Evolutionary conservation across 441 rosid species (phyloP).

Genomic region (Populus hybrid): DNA sequence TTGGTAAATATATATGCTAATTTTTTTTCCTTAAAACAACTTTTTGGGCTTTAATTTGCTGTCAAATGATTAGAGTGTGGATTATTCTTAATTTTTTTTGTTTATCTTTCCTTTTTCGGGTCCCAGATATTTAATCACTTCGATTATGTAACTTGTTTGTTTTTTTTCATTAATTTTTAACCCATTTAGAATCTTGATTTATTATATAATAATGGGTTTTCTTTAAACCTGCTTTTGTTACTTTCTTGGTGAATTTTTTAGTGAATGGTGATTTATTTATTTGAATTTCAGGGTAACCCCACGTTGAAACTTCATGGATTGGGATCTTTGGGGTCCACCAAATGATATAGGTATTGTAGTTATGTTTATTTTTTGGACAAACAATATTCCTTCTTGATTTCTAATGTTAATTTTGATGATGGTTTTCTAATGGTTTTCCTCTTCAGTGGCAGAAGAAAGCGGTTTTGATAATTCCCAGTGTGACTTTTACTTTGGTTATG

Average conservation of each 20-base stretch:
- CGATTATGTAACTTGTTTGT: too few relatives aligned
- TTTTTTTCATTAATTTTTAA: too few relatives aligned
- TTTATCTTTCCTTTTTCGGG: too few relatives aligned
- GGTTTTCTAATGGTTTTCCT: not conserved
- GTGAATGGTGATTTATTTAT: not conserved
- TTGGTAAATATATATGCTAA: too few relatives aligned
- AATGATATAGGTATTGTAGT: slow-evolving; percentile 26
- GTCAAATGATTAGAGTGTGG: too few relatives aligned
- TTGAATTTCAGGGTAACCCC: slow-evolving; percentile 29
- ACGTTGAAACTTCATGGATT: slow-evolving; percentile 31
- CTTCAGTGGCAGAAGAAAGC: slow-evolving; percentile 37
- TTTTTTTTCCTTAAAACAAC: too few relatives aligned
- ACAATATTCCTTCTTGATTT: not conserved
- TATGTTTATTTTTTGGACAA: too few relatives aligned
- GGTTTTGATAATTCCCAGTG: slow-evolving; percentile 20
- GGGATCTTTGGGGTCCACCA: slow-evolving; percentile 62
- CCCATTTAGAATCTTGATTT: too few relatives aligned
- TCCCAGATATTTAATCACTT: too few relatives aligned
- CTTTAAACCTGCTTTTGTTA: not conserved
- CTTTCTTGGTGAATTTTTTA: slow-evolving; percentile 6
- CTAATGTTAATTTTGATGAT: slow-evolving; percentile 8
- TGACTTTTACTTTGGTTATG: slow-evolving; percentile 44
- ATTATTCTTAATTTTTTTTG: too few relatives aligned
- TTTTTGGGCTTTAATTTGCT: too few relatives aligned
- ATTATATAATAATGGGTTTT: too few relatives aligned